Percentiles rank a stretch among this genome's conserved stretches.
Evolutionary conservation across 1,284 basidiomycete genomes (phyloP).

Genomic region (Sporisorium scitamineum): DNA sequence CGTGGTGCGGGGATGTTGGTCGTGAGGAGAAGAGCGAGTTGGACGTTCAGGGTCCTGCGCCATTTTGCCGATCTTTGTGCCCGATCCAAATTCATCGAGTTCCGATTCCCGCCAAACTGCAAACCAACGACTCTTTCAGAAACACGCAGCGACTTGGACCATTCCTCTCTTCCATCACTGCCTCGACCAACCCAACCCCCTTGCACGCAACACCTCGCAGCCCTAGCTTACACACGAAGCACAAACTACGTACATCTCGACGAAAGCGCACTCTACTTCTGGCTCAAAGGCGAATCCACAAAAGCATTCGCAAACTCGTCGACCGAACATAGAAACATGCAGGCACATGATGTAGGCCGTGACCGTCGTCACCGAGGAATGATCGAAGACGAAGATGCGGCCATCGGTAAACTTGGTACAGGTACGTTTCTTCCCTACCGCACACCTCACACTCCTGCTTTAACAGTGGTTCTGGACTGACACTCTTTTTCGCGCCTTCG

Average conservation of each 20-base stretch:
- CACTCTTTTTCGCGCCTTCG: neutral
- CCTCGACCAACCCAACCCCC: too few relatives aligned
- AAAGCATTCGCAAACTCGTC: too few relatives aligned
- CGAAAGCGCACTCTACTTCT: too few relatives aligned
- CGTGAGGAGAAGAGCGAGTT: neutral
- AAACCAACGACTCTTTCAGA: neutral
- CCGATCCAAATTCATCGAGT: neutral
- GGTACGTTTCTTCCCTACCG: neutral
- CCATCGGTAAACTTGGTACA: constrained; percentile 52
- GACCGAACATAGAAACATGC: constrained; percentile 5
- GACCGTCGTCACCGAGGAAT: constrained; percentile 48
- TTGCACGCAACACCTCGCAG: too few relatives aligned
- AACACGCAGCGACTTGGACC: neutral
- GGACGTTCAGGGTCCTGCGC: neutral
- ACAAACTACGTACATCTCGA: too few relatives aligned
- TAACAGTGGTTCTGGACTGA: neutral
- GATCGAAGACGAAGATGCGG: constrained; percentile 59
- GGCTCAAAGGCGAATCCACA: too few relatives aligned
- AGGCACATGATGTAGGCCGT: constrained; percentile 43
- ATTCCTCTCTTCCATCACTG: neutral
- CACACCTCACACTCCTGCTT: too few relatives aligned
- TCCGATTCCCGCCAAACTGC: too few relatives aligned
- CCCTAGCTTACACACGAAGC: too few relatives aligned
- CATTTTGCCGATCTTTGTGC: neutral
- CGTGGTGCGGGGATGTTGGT: neutral